Evolutionary conservation across 129 eudicot genomes (phyloP).

Genomic region (Mikania micrantha): DNA sequence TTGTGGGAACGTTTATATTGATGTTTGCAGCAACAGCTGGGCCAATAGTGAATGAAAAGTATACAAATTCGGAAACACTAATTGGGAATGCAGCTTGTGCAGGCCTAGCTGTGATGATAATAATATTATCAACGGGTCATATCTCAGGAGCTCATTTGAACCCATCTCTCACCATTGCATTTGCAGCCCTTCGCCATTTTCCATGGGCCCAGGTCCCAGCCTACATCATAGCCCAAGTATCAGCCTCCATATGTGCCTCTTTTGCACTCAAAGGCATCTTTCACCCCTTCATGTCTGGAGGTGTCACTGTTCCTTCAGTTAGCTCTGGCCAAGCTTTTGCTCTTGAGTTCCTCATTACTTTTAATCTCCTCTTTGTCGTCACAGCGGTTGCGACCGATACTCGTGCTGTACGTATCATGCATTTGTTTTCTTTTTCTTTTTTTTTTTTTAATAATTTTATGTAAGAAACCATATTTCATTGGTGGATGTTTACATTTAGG

Average conservation of each 20-base stretch:
- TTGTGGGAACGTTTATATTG: conserved; percentile 81
- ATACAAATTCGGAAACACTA: conserved; percentile 51
- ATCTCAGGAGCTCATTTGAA: conserved; percentile 90
- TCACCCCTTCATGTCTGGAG: conserved; percentile 82
- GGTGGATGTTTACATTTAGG: conserved; percentile 34
- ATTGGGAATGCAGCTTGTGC: conserved; percentile 89
- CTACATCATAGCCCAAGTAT: conserved; percentile 68
- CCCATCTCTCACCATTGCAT: conserved; percentile 82
- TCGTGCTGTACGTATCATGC: conserved; percentile 67
- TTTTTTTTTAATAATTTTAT: neutral
- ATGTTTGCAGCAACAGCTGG: conserved; percentile 89
- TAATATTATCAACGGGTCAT: conserved; percentile 75
- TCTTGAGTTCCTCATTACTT: conserved; percentile 76
- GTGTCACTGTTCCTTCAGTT: conserved; percentile 78
- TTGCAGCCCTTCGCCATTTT: conserved; percentile 72
- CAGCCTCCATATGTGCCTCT: conserved; percentile 78
- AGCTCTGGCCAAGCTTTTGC: conserved; percentile 69
- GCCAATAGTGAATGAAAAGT: conserved; percentile 75
- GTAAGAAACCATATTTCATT: neutral
- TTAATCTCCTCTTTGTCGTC: conserved; percentile 72
- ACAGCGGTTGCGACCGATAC: conserved; percentile 94
- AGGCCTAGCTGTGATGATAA: conserved; percentile 78
- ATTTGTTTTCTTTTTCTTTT: neutral
- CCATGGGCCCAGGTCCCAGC: conserved; percentile 92
- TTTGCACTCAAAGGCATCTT: conserved; percentile 75